Percentiles rank a stretch among this genome's conserved stretches.
Evolutionary conservation across 2,329 filamentous ascomycete genomes (phyloP).

Genomic region (Pestalotiopsis sp.): DNA sequence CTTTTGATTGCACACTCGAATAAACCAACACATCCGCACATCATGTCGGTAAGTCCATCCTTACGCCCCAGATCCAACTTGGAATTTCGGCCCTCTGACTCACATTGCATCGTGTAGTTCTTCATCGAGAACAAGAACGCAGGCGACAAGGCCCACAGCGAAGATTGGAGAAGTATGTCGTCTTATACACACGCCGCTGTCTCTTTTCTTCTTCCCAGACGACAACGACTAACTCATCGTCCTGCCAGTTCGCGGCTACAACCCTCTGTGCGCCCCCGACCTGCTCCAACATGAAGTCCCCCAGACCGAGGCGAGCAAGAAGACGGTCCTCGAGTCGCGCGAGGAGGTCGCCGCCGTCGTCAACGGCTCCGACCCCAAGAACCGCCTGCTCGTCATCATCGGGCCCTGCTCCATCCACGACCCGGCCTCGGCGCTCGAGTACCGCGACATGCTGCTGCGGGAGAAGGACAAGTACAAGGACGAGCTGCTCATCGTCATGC

Average conservation of each 20-base stretch:
- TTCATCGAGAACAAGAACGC: constrained; percentile 80
- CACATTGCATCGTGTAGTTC: constrained; percentile 44
- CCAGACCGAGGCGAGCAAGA: constrained; percentile 58
- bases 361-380: constrained; percentile 64
- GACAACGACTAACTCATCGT: neutral
- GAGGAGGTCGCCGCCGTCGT: constrained; percentile 71
- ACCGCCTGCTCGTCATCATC: constrained; percentile 72
- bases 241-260: constrained; percentile 77
- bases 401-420: constrained; percentile 98
- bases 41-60: constrained; percentile 12
- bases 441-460: constrained; percentile 81
- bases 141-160: constrained; percentile 72
- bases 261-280: constrained; percentile 89
- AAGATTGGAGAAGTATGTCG: constrained; percentile 80
- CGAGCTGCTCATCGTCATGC: constrained; percentile 94
- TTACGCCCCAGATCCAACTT: neutral
- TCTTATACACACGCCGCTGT: neutral
- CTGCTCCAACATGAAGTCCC: constrained; percentile 92
- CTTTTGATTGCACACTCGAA: neutral
- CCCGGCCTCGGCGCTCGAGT: constrained; percentile 84
- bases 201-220: neutral
- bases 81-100: constrained; percentile 20
- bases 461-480: constrained; percentile 87
- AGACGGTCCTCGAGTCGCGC: constrained; percentile 63
- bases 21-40: neutral